phyloP scores from a whole-genome alignment of 345 rosid species.

The Populus nigra region DNA sequence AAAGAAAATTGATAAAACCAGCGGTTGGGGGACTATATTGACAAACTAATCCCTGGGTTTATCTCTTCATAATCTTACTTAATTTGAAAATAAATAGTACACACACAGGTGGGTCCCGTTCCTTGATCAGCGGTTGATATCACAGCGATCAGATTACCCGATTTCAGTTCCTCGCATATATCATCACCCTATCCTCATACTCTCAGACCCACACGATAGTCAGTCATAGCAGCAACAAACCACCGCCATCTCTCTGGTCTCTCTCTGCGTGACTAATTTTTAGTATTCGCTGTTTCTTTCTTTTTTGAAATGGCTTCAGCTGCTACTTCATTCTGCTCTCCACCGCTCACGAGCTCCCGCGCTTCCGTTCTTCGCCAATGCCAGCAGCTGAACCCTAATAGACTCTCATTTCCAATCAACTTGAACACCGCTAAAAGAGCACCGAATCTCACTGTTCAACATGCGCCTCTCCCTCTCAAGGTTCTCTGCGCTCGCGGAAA shows the following conservation, averaged over 20 bases:
- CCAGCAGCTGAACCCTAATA: background rate
- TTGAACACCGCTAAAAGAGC: background rate
- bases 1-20: too few relatives aligned
- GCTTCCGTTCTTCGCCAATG: slow-evolving; percentile 15
- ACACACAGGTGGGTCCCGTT: background rate
- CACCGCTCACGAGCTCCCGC: slow-evolving; percentile 14
- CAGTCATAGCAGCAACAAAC: background rate
- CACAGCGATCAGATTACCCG: background rate
- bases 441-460: background rate
- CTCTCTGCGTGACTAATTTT: background rate
- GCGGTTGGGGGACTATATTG: too few relatives aligned
- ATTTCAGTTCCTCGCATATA: background rate
- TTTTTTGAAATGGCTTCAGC: slow-evolving; percentile 24
- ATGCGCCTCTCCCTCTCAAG: slow-evolving; percentile 7
- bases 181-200: background rate
- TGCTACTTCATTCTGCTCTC: background rate
- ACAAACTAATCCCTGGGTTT: too few relatives aligned
- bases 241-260: background rate
- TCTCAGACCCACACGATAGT: background rate
- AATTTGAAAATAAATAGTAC: too few relatives aligned
- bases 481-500: slow-evolving; percentile 7
- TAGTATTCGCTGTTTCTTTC: background rate
- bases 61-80: too few relatives aligned
- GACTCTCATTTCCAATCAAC: slow-evolving; percentile 32
- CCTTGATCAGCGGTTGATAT: background rate